These are phyloP conservation scores for Oldenlandia corymbosa DNA, from an alignment of 257 asterid genomes.

Conservation along the genomic window DNA sequence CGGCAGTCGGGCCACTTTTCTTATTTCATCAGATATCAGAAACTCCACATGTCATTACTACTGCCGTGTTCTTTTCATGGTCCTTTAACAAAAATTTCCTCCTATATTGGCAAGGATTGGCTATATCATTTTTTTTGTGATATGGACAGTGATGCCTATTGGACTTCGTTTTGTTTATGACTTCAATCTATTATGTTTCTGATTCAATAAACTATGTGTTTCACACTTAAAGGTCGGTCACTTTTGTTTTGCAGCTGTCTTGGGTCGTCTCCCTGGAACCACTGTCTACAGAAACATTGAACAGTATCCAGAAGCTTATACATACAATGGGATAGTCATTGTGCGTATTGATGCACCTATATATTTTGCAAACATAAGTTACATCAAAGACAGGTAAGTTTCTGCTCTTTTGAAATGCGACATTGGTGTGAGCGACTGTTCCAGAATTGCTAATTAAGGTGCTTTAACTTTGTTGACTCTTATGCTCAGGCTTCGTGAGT, in stretches of 20 bases:
- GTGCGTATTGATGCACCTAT: slow-evolving; percentile 97
- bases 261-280: slow-evolving; percentile 98
- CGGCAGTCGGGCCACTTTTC: no score
- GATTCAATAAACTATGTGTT: no score
- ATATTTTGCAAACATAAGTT: slow-evolving; percentile 91
- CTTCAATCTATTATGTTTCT: not conserved
- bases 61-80: not conserved
- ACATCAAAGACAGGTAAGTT: slow-evolving; percentile 80
- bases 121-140: no score
- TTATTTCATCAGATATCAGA: no score
- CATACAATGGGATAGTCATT: slow-evolving; percentile 89
- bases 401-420: not conserved
- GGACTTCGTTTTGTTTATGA: no score
- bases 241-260: slow-evolving; percentile 54
- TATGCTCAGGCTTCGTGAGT: slow-evolving; percentile 75
- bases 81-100: not conserved
- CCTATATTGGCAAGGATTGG: slow-evolving; percentile 1
- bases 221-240: not conserved
- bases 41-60: no score
- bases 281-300: slow-evolving; percentile 81
- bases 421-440: not conserved
- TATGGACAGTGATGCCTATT: no score
- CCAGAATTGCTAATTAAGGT: not conserved
- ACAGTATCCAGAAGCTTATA: slow-evolving; percentile 96
- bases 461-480: slow-evolving; percentile 6